Evolutionary conservation across 495 filamentous ascomycete genomes (phyloP), one percentile per base, ranked within the genome.

Genomic region (Hamigera avellanea): DNA sequence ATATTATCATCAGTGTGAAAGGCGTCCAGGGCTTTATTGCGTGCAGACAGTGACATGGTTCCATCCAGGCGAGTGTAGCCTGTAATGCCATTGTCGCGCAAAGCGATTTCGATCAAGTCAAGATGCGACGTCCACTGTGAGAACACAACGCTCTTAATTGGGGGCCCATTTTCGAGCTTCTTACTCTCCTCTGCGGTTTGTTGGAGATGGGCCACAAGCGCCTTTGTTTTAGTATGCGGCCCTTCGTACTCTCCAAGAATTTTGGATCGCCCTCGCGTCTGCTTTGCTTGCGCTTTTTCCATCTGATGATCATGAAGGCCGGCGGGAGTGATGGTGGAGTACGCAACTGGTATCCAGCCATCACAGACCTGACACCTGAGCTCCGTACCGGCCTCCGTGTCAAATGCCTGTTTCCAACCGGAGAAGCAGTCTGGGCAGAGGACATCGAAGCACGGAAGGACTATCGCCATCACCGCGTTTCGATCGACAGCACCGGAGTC

Each of bases 121-220:
- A 98, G 75, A 53, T 95, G 86, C 2, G 82, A 78, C 0, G 89
- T 95, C 89, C 91, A 98, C 19, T 74, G 76, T 1, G 87, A 94
- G 54, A 96, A 95, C 14, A 98, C 75, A 10, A 98, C 89, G 29
- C 81, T 83, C 52, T 93, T 94, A 56, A 84, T 78, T 0, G 87
- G 86, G 0, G 65, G 69, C 38, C 83, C 72, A 25, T 64, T 59
- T 9, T 72, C 72, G 12, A 73, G 58, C 3, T 56, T 52, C 33
- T 69, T 53, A 52, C 77, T 86, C 44, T 80, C 70, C 26, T 63
- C 64, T 34, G 73, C 66, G 29, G 74, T 67, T 37, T 59, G 55
- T 6, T 76, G 56, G 2, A 98, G 66, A 17, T 79, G 73, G 16
- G 76, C 53, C 4, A 95, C 37, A 4, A 98, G 70, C 1, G 82